Evolutionary conservation across 1,284 basidiomycete genomes (phyloP), one percentile per base, ranked within the genome.

Genomic region (Coniophora puteana): DNA sequence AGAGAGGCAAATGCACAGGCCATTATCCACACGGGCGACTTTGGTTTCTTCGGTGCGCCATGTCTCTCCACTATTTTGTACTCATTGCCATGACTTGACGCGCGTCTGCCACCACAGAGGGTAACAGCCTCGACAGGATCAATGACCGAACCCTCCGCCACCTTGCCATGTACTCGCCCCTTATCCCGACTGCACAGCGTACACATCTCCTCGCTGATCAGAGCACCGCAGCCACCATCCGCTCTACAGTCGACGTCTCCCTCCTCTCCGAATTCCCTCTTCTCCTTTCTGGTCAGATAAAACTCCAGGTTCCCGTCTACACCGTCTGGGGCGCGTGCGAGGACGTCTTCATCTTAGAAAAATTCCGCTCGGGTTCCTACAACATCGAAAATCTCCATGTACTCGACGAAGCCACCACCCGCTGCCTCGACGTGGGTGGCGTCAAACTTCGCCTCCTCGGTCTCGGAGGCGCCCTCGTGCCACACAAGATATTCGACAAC

Each of bases 321-420:
- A 95, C 94, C 37, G 91, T 98, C 33, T 96, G 91, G 83, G 96
- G 96, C 24, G 90, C 96, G 18, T 97, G 96, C 58, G 96, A 99
- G 67, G 96, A 99, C 59, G 93, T 99, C 26, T 60, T 81, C 38
- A 80, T 99, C 28, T 72, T 99, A 44, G 93, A 97, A 71, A 93
- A 92, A 65, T 88, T 97, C 67, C 83, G 94, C 51, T 74, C 83
- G 8, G 85, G 84, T 35, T 74, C 84, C 43, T 93, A 93, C 63
- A 68, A 77, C 49, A 80, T 97, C 50, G 80, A 87, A 46, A 97
- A 94, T 63, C 76, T 96, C 47, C 83, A 90, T 55, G 76, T 99
- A 46, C 69, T 99, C 33, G 95, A 98, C 59, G 96, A 99, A 66
- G 92, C 93, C 14, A 91, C 91, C 11, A 93, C 93, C 23, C 84